Base-by-base conservation (phyloP, 305 asterid species). In the Nicotiana rustica region DNA sequence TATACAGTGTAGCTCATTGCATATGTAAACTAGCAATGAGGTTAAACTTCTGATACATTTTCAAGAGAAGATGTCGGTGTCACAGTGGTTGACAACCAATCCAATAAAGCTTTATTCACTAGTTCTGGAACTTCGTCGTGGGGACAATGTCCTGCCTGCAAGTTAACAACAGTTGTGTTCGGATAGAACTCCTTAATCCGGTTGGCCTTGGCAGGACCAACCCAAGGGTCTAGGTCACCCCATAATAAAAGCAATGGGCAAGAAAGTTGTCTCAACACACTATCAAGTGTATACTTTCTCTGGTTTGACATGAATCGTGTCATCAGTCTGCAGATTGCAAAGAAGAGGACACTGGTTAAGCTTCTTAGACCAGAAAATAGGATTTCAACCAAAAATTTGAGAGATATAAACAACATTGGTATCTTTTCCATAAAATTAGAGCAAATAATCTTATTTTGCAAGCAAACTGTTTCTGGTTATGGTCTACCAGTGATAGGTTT, bases 201-300 rank as follows among this genome's bases (percentile, higher is more conserved):
- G 18, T 79, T 88, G 70, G 98, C 99, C 82, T 96, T 96, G 19
- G 96, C 93, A 3, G 97, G 91, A 66, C 99, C 98, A 8, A 92
- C 95, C 99, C 98, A 94, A 2, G 98, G 99, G 84, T 94, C 98
- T 12, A 94, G 84, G 83, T 96, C 98, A 31, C 98, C 99, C 99
- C 97, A 96, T 36, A 96, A 82, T 85, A 96, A 78, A 8, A 96
- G 88, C 89, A 94, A 83, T 0, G 99, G 99, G 90, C 98, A 94
- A 14, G 92, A 88, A 25, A 94, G 97, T n/a, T 92, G 78, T 82
- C 88, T 89, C 91, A 94, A 78, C 35, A 94, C 93, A 21, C 81
- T 87, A 84, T 96, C 91, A 0, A 96, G 97, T 0, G 98, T 93
- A 90, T 93, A 96, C 87, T 86, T 94, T 73, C 87, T 90, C 88